Evolutionary conservation across 768 basidiomycete species (phyloP).

Genomic region (Xerocomus potaroensis): DNA sequence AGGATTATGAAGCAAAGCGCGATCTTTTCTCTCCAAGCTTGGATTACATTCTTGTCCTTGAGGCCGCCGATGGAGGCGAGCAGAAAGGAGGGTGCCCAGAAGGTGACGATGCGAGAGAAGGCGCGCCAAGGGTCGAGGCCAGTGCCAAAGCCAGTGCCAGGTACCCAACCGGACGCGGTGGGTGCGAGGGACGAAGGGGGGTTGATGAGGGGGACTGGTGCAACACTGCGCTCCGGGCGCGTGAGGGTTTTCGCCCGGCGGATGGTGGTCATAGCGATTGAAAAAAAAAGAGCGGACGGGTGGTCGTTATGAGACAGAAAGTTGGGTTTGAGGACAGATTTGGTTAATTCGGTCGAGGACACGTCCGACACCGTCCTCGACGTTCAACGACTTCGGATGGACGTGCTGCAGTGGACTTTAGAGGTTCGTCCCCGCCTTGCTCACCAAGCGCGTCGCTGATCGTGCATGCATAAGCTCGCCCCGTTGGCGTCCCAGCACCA

Average conservation of each 20-base stretch:
- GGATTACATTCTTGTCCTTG: constrained; percentile 68
- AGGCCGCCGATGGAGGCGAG: constrained; percentile 74
- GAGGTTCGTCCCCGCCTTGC: too few species aligned
- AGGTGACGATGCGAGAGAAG: constrained; percentile 76
- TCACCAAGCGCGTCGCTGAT: too few species aligned
- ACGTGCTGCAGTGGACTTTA: too few species aligned
- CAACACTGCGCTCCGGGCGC: constrained; percentile 90
- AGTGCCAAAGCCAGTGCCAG: constrained; percentile 26
- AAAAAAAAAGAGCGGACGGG: not conserved
- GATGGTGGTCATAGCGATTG: constrained; percentile 36
- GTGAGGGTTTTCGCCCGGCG: constrained; percentile 94
- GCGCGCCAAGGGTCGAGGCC: constrained; percentile 69
- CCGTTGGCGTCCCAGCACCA: constrained; percentile 73
- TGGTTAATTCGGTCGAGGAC: not conserved
- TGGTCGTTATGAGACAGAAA: not conserved
- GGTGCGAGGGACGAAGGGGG: constrained; percentile 52
- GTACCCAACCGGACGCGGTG: constrained; percentile 35
- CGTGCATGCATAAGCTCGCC: constrained; percentile 45
- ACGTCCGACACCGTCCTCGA: constrained; percentile 11
- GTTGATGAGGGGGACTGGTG: constrained; percentile 91
- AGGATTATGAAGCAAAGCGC: constrained; percentile 85
- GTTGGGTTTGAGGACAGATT: not conserved
- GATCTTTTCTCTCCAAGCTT: constrained; percentile 98
- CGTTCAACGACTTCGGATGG: too few species aligned
- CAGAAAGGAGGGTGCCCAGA: constrained; percentile 84